phyloP scores from a whole-genome alignment of 2,329 filamentous ascomycete species.

The Pseudogymnoascus sp. region DNA sequence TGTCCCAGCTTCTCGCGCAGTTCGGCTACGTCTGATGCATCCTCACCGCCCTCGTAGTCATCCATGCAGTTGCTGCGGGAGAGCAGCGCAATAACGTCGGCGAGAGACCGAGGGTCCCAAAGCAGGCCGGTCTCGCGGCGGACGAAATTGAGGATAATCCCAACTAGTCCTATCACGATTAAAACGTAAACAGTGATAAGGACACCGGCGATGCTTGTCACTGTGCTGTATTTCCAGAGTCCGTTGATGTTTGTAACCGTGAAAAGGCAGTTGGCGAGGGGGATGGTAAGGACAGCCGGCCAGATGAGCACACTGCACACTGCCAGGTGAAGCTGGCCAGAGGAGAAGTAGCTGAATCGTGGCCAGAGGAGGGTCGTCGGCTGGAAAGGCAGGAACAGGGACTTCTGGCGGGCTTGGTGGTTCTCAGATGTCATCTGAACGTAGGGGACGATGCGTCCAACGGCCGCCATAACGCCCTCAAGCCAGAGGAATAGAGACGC shows the following conservation, averaged over 20 bases:
- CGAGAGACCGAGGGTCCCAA: constrained; percentile 78
- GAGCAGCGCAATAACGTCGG: constrained; percentile 70
- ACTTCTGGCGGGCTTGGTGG: constrained; percentile 49
- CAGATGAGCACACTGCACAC: constrained; percentile 62
- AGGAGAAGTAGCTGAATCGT: constrained; percentile 56
- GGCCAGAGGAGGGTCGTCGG: constrained; percentile 61
- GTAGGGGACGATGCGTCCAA: constrained; percentile 73
- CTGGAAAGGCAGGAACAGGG: constrained; percentile 54
- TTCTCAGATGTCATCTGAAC: constrained; percentile 62
- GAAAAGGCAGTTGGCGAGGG: constrained; percentile 71
- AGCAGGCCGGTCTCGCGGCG: constrained; percentile 62
- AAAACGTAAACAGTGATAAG: constrained; percentile 66
- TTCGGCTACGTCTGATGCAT: constrained; percentile 41
- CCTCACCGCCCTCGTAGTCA: constrained; percentile 64
- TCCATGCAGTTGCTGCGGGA: constrained; percentile 70
- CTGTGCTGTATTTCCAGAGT: constrained; percentile 70
- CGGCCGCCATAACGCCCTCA: constrained; percentile 62
- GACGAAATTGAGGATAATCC: constrained; percentile 57
- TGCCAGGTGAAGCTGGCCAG: constrained; percentile 60
- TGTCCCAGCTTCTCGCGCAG: constrained; percentile 45
- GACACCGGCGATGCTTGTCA: constrained; percentile 70
- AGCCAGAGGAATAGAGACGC: constrained; percentile 66
- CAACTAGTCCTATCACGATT: constrained; percentile 47
- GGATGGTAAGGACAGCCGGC: constrained; percentile 71
- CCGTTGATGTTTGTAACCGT: constrained; percentile 49